Evolutionary conservation across 192 early-diverging fungal species (phyloP), one percentile per base, ranked within the genome.

Genomic region (Backusella australiensis): DNA sequence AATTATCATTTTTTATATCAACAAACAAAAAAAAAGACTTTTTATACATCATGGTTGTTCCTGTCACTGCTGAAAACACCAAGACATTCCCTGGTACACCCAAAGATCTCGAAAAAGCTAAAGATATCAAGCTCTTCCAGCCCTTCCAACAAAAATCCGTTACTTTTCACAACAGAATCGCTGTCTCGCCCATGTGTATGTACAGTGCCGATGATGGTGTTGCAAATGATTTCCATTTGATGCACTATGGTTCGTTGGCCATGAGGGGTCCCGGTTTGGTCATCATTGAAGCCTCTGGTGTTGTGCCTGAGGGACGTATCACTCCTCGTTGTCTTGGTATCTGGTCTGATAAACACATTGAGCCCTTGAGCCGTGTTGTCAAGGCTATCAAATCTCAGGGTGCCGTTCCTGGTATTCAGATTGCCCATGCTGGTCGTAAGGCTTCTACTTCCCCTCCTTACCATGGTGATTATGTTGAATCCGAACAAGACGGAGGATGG

Each of bases 381-480:
- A 78, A 89, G 36, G 88, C 90, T 80, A 83, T 86, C 23, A 93
- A 96, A 65, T 76, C 82, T 0, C 86, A 90, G 23, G 90, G 90
- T 26, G 67, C 82, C 21, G 84, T 86, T 3, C 77, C 87, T 39
- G 90, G 88, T 66, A 92, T 96, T 75, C 95, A 98, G 77, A 69
- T 97, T 5, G 93, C 89, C 1, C 96, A 98, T 74, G 91, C 92
- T 17, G 94, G 95, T 14, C 89, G 94, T 63, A 96, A 97, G 77
- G 83, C 53, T 56, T 79, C 74, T 5, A 78, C 71, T 17, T 34
- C 32, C 32, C 34, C 69, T 12, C 73, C 73, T 34, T 79, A 66
- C n/a, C 11, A 21, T 52, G 41, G 44, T 7, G 68, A 77, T 12
- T 66, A 78, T 32, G 63, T 69, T 21, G 80, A 69, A n/a, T 69